phyloP scores from a whole-genome alignment of 345 rosid genomes.

The Eucalyptus pumila region DNA sequence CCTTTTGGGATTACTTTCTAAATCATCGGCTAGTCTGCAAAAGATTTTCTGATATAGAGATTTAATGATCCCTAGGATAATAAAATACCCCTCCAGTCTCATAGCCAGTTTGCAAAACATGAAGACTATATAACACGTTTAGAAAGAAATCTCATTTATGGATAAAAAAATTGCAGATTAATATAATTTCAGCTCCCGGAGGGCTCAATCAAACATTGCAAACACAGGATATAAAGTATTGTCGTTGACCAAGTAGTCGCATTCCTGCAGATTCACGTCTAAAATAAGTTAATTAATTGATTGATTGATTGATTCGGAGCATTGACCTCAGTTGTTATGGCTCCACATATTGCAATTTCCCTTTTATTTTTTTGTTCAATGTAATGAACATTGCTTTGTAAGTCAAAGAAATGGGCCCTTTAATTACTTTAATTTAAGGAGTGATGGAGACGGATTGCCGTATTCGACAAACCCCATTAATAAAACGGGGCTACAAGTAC shows the following conservation, averaged over 20 bases:
- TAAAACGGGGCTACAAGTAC: background rate
- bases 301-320: background rate
- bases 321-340: background rate
- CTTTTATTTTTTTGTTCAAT: background rate
- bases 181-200: background rate
- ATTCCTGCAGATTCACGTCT: background rate
- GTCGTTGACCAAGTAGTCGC: background rate
- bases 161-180: background rate
- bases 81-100: background rate
- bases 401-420: background rate
- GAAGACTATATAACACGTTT: background rate
- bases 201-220: background rate
- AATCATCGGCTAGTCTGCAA: background rate
- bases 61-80: background rate
- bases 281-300: background rate
- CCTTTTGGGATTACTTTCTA: background rate
- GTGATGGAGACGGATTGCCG: background rate
- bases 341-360: background rate
- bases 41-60: background rate
- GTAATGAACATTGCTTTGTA: background rate
- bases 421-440: background rate
- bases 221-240: background rate
- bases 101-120: background rate
- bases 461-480: background rate
- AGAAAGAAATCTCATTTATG: background rate